Conservation (phyloP, 306 rosid species). For the Oemleria cerasiformis region DNA sequence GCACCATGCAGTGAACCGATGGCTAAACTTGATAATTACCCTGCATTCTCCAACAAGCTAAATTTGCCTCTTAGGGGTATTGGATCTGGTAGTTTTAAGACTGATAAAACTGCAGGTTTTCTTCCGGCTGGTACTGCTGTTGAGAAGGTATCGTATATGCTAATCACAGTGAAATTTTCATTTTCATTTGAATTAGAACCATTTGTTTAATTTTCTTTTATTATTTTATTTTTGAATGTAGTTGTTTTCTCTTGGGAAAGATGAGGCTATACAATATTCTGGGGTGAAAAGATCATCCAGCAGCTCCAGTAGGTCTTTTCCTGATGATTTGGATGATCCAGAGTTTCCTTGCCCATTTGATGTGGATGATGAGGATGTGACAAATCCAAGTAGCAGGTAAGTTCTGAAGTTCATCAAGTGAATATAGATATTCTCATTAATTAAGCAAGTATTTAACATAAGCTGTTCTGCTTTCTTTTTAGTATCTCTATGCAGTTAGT, state of each 20-base stretch:
- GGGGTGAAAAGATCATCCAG: conserved; percentile 52
- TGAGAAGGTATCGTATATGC: conserved; percentile 58
- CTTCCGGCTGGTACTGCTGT: conserved; percentile 43
- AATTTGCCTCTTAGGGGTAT: conserved; percentile 44
- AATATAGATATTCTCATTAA: conserved; percentile 18
- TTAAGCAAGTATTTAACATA: conserved; percentile 5
- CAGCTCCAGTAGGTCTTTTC: conserved; percentile 76
- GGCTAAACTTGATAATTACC: conserved; percentile 40
- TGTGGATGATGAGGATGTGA: conserved; percentile 63
- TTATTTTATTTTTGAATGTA: conserved; percentile 33
- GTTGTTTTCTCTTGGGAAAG: conserved; percentile 57
- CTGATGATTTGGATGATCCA: conserved; percentile 60
- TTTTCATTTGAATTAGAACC: neutral
- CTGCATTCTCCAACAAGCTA: conserved; percentile 39
- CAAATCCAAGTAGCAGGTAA: conserved; percentile 84
- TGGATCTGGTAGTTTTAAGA: conserved; percentile 36
- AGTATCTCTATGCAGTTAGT: neutral
- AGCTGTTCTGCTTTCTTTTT: conserved; percentile 11
- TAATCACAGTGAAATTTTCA: conserved; percentile 1
- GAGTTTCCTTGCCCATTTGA: conserved; percentile 76
- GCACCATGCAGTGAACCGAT: conserved; percentile 60
- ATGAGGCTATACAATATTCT: conserved; percentile 46
- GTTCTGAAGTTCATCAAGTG: conserved; percentile 12
- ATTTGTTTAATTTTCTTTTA: conserved; percentile 20
- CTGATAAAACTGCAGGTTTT: conserved; percentile 35